These are phyloP conservation scores for Didymella pinodella DNA, from an alignment of 2,329 filamentous ascomycete genomes.

Conservation along the genomic window DNA sequence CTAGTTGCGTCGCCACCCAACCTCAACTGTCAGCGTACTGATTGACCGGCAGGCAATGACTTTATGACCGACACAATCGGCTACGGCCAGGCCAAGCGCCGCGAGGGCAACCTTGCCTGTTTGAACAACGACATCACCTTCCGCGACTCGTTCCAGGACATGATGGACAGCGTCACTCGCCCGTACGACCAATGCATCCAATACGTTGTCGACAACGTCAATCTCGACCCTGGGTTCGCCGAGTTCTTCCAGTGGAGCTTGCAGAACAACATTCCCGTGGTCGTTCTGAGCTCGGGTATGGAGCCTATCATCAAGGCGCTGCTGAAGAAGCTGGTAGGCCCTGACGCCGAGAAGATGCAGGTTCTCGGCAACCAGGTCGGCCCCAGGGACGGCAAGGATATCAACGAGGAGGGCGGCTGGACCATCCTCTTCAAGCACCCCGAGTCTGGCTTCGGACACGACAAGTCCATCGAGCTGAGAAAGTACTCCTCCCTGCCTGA, in stretches of 20 bases:
- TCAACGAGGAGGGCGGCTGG: slow-evolving; percentile 86
- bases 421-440: slow-evolving; percentile 83
- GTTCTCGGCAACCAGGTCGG: slow-evolving; percentile 89
- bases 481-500: slow-evolving; percentile 80
- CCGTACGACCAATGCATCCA: slow-evolving; percentile 85
- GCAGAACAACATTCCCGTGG: slow-evolving; percentile 85
- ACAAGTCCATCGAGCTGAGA: slow-evolving; percentile 91
- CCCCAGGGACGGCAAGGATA: slow-evolving; percentile 73
- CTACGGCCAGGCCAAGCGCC: slow-evolving; percentile 76
- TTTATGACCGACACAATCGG: slow-evolving; percentile 88
- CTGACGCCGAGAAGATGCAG: slow-evolving; percentile 78
- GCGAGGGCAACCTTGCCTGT: slow-evolving; percentile 77
- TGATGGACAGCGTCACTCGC: slow-evolving; percentile 85
- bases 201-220: slow-evolving; percentile 79
- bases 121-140: slow-evolving; percentile 76
- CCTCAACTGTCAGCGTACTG: slow-evolving; percentile 17
- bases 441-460: slow-evolving; percentile 90
- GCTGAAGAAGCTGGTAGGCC: slow-evolving; percentile 81
- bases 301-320: slow-evolving; percentile 86
- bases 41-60: slow-evolving; percentile 65
- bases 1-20: slow-evolving; percentile 23
- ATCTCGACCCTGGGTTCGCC: slow-evolving; percentile 86
- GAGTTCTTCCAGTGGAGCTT: slow-evolving; percentile 86
- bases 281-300: slow-evolving; percentile 94
- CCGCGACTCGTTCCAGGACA: slow-evolving; percentile 83